Base-by-base conservation (phyloP, 2,329 filamentous ascomycete genomes). In the Coleophoma cylindrospora region DNA sequence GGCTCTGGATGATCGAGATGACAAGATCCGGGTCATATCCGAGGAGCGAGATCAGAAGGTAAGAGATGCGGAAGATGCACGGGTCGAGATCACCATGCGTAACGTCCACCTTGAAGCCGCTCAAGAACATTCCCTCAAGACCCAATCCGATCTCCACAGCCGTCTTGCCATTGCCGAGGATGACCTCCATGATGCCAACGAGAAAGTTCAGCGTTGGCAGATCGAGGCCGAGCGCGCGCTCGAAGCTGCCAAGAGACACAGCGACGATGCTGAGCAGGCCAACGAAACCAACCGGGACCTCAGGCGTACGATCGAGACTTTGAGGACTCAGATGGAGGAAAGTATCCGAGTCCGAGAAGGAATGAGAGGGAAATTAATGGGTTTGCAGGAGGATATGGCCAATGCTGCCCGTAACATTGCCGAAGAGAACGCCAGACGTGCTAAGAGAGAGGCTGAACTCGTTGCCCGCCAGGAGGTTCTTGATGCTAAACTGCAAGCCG, bases 361-460 rank as follows among this genome's bases (percentile, higher is more conserved):
- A 53, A 91, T 95, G 80, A 86, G 90, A 57, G 75, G 76, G 65
- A 95, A 94, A 68, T 87, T 96, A 62, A 82, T 92, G 59, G 83
- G 83, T 52, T 74, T 99, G 37, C 91, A 97, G 68, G 81, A 90
- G 55, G 90, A 96, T 59, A 92, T 97, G 86, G 80, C 84, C 33
- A 76, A 76, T 50, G 88, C 90, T 45, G 85, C 89, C 48, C 82
- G 83, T 43, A 86, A 95, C 54, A 83, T 96, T 54, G 84, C 87
- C 19, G 83, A 88, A 60, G 91, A 97, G 64, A 92, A 91, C 64
- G 83, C 86, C 32, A 77, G 80, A 34, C 91, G 87, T 70, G 82
- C 83, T 61, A 87, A 87, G 70, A 86, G 86, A 65, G 89, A 95
- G 64, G 83, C 89, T 58, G 84, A 89, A 51, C 81, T 89, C 57